Evolutionary conservation across 306 rosid species (phyloP).

Genomic region (Adenanthera pavonina): DNA sequence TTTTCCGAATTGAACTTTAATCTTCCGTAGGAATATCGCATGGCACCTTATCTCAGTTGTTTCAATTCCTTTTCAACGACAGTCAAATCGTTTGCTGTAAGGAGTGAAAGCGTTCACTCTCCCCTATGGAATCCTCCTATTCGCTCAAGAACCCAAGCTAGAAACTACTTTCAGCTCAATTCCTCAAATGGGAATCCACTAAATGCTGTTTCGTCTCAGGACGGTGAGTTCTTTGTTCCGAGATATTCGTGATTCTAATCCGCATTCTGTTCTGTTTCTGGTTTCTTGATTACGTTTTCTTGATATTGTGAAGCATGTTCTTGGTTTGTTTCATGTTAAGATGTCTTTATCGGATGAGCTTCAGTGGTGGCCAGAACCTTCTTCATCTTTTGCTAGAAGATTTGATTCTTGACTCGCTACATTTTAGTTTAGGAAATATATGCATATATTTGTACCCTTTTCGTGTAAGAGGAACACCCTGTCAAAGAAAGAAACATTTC

Average conservation of each 20-base stretch:
- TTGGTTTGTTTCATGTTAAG: not conserved
- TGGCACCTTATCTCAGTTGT: slow-evolving; percentile 58
- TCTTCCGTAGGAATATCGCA: slow-evolving; percentile 35
- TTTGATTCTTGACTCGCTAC: not conserved
- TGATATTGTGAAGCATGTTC: not conserved
- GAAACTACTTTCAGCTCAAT: slow-evolving; percentile 64
- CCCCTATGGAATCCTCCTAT: slow-evolving; percentile 49
- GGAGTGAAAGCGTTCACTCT: slow-evolving; percentile 50
- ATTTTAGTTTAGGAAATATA: not conserved
- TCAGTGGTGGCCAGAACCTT: not conserved
- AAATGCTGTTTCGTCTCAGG: slow-evolving; percentile 68
- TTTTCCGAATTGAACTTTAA: slow-evolving; percentile 10
- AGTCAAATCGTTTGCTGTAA: slow-evolving; percentile 46
- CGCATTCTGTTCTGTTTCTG: not conserved
- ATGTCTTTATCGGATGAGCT: not conserved
- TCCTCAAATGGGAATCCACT: slow-evolving; percentile 82
- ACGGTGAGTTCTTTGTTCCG: slow-evolving; percentile 57
- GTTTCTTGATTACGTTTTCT: slow-evolving; percentile 1
- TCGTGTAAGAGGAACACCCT: not conserved
- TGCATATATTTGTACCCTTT: not conserved
- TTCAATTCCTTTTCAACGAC: slow-evolving; percentile 48
- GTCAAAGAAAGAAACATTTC: not conserved
- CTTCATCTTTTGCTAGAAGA: not conserved
- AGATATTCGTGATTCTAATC: not conserved
- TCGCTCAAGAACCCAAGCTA: slow-evolving; percentile 41